Conservation (phyloP, 257 asterid species). For the Asclepias syriaca region DNA sequence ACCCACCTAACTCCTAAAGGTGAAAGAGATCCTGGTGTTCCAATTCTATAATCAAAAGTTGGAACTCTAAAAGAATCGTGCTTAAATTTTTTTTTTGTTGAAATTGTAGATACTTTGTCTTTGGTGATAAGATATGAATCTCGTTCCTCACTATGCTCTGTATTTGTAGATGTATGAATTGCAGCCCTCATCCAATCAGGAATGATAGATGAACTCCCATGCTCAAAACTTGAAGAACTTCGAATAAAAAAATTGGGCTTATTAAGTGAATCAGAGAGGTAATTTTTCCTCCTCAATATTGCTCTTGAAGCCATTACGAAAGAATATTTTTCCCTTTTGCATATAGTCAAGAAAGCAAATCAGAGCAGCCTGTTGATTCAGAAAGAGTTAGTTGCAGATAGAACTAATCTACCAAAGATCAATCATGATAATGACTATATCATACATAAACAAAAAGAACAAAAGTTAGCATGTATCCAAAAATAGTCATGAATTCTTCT, state of each 20-base stretch:
- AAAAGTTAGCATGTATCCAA: neutral
- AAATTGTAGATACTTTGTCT: conserved; percentile 21
- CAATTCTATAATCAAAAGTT: conserved; percentile 27
- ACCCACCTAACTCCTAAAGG: conserved; percentile 50
- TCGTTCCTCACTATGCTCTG: conserved; percentile 28
- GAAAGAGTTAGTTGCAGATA: neutral
- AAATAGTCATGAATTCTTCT: neutral
- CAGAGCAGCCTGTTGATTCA: conserved; percentile 7
- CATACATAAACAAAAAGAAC: neutral
- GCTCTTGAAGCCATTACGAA: conserved; percentile 78
- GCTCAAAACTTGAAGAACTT: conserved; percentile 43
- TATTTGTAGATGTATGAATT: conserved; percentile 32
- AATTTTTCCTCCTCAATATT: conserved; percentile 51
- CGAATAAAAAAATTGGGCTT: conserved; percentile 29
- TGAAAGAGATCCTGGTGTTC: conserved; percentile 29
- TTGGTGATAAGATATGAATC: conserved; percentile 23
- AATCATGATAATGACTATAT: neutral
- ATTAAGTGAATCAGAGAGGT: conserved; percentile 43
- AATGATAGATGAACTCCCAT: conserved; percentile 28
- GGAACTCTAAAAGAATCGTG: conserved; percentile 27
- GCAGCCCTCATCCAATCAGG: conserved; percentile 37
- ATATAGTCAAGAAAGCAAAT: conserved; percentile 25
- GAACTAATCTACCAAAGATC: neutral
- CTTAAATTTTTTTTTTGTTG: conserved; percentile 22
- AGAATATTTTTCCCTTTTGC: conserved; percentile 13